Base-by-base conservation (phyloP, 2,329 filamentous ascomycete genomes). In the Bipolaris cookei region DNA sequence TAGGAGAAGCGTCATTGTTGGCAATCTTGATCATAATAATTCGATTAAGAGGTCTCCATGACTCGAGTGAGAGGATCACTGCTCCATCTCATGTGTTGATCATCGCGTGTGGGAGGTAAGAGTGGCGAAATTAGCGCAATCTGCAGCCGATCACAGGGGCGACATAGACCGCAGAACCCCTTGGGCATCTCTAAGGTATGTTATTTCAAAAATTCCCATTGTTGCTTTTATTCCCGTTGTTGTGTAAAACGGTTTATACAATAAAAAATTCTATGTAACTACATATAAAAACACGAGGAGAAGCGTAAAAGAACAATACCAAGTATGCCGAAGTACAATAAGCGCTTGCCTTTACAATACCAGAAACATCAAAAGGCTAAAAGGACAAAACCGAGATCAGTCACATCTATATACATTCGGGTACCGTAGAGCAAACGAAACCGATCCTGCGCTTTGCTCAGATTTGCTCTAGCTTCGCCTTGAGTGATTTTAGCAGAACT, bases 401-500 rank as follows among this genome's bases (percentile, higher is more conserved):
- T 18, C 18, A 28, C 34, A 32, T 32, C 34, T 16, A 37, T 38
- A 43, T 37, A 2, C 16, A 21, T 3, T 4, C 6, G 6, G 20
- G 4, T 34, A 10, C 10, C 38, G 20, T 8, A 4, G 16, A 48
- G 14, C 37, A 7, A 13, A 38, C 30, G 6, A 1, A 7, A 25
- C 21, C 7, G 3, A 21, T 34, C 39, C 45, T 54, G 4, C 44
- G 21, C 37, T 48, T 49, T 11, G 37, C 6, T 10, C 20, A 39
- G 7, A 25, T 16, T 7, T n/a, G 25, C 28, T 34, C 30, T 14
- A 63, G 45, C 42, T 47, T 61, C 25, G 20, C 18, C 56, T 63
- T 69, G 23, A 69, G 51, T 28, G 46, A 41, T 18, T 49, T 56
- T 1, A 54, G 16, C 23, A 69, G 41, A 37, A 57, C 60, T 51